phyloP scores from a whole-genome alignment of 352 stramenopile genomes.

The Peronospora destructor region DNA sequence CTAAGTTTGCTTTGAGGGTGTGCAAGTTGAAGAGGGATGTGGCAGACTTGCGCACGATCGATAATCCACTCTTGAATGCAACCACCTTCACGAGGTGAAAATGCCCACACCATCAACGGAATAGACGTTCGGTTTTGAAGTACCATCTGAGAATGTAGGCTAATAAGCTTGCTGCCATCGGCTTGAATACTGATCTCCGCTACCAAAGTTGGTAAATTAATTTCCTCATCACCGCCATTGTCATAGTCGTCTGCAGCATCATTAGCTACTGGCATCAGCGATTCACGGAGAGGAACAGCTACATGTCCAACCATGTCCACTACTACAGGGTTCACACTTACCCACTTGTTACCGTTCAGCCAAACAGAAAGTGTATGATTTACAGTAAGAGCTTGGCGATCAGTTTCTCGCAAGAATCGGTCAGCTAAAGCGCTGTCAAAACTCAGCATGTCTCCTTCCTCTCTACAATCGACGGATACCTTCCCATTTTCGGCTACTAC shows the following conservation, averaged over 20 bases:
- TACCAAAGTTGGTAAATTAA: constrained; percentile 64
- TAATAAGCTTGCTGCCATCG: constrained; percentile 85
- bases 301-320: constrained; percentile 86
- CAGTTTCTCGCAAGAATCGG: constrained; percentile 60
- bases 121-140: constrained; percentile 83
- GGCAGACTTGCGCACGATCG: constrained; percentile 72
- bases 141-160: constrained; percentile 80
- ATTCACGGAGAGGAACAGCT: constrained; percentile 68
- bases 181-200: constrained; percentile 84
- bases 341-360: constrained; percentile 83
- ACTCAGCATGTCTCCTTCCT: constrained; percentile 81
- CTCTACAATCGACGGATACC: constrained; percentile 78
- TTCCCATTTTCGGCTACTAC: constrained; percentile 53
- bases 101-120: constrained; percentile 84
- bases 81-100: constrained; percentile 74
- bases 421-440: constrained; percentile 80
- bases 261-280: constrained; percentile 9
- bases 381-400: constrained; percentile 69
- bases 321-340: constrained; percentile 78
- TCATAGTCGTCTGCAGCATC: constrained; percentile 31
- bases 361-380: constrained; percentile 86
- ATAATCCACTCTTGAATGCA: constrained; percentile 78
- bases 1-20: constrained; percentile 86
- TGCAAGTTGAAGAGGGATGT: constrained; percentile 79
- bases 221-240: constrained; percentile 42